These are phyloP conservation scores for Didymella keratinophila DNA, from an alignment of 2,329 filamentous ascomycete species.

Conservation along the genomic window DNA sequence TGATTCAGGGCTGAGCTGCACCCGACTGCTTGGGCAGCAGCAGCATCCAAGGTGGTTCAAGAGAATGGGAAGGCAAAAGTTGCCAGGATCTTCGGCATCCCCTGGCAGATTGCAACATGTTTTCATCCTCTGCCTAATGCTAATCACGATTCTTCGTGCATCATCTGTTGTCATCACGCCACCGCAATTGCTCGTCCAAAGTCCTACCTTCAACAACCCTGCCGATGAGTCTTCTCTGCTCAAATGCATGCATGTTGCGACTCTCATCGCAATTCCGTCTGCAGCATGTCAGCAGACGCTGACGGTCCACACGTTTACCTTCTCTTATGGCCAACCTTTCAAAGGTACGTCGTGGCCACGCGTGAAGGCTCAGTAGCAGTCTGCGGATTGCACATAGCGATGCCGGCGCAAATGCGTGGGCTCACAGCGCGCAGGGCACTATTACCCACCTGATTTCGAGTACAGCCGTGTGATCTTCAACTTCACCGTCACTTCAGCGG, in stretches of 20 bases:
- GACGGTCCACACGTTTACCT: conserved; percentile 75
- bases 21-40: conserved; percentile 23
- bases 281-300: conserved; percentile 63
- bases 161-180: conserved; percentile 33
- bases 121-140: conserved; percentile 42
- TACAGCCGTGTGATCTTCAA: conserved; percentile 81
- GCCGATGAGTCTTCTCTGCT: conserved; percentile 52
- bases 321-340: conserved; percentile 76
- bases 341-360: conserved; percentile 62
- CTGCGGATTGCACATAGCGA: neutral
- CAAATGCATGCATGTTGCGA: conserved; percentile 73
- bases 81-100: conserved; percentile 23
- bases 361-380: neutral
- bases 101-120: conserved; percentile 27
- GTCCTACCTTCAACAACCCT: conserved; percentile 30
- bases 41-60: conserved; percentile 20
- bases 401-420: neutral
- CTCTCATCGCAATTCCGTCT: conserved; percentile 66
- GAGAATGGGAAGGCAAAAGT: conserved; percentile 19
- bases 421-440: conserved; percentile 59
- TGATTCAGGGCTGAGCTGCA: conserved; percentile 29
- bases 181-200: conserved; percentile 24
- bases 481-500: conserved; percentile 74
- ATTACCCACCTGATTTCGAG: conserved; percentile 70
- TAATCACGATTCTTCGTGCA: conserved; percentile 44